Evolutionary conservation across 2,329 filamentous ascomycete genomes (phyloP).

Genomic region (Neofusicoccum umdonicola): DNA sequence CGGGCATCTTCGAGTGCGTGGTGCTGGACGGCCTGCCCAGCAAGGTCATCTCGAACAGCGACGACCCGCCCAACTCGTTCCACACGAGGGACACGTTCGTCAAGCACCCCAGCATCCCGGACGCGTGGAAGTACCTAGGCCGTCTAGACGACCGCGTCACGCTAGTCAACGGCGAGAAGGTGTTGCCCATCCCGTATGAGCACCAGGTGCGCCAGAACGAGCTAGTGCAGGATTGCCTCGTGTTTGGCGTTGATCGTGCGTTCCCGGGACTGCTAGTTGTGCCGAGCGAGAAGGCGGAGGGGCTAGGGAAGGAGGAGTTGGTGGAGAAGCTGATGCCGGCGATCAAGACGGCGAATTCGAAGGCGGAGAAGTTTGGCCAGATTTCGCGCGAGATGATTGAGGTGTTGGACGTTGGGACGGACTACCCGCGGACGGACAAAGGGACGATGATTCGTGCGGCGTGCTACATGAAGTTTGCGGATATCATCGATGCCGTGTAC

Average conservation of each 20-base stretch:
- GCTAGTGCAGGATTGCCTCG: constrained; percentile 55
- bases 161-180: constrained; percentile 52
- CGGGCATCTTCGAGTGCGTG: constrained; percentile 8
- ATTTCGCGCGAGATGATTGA: constrained; percentile 55
- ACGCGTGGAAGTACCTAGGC: constrained; percentile 49
- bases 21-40: constrained; percentile 32
- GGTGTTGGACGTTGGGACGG: constrained; percentile 44
- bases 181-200: constrained; percentile 51
- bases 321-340: constrained; percentile 50
- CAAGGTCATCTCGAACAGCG: constrained; percentile 41
- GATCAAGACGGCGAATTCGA: constrained; percentile 51
- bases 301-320: constrained; percentile 46
- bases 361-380: constrained; percentile 52
- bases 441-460: constrained; percentile 55
- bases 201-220: constrained; percentile 53
- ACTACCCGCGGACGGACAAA: constrained; percentile 56
- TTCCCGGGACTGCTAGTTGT: constrained; percentile 56
- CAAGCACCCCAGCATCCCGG: constrained; percentile 41
- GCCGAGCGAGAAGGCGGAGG: constrained; percentile 44
- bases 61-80: constrained; percentile 45
- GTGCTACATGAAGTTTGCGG: constrained; percentile 49
- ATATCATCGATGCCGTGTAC: constrained; percentile 50
- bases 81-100: constrained; percentile 52
- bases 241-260: constrained; percentile 56
- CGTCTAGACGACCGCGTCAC: constrained; percentile 49